Base-by-base conservation (phyloP, 306 rosid genomes). In the Ziziphus jujuba region DNA sequence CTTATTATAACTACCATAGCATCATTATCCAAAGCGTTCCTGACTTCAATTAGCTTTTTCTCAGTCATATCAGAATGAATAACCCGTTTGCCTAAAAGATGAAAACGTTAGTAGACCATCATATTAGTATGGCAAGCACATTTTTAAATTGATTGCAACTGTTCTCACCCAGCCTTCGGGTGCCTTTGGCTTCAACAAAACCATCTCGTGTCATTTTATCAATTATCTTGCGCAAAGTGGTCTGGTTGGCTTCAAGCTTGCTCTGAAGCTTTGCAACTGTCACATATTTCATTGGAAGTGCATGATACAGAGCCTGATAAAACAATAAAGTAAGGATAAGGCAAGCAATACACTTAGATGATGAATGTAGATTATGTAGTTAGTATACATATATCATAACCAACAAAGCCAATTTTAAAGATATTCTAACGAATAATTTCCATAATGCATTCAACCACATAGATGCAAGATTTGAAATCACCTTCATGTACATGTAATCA, bases 181-280 rank as follows among this genome's bases (percentile, higher is more conserved):
- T 87, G 74, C 92, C 89, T 76, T 82, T 87, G 64, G 85, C 82
- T 79, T 90, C 97, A 36, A 90, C 75, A 69, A 81, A 88, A 56
- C 99, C 99, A 45, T 95, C 99, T 65, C 54, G 82, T 34, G 83
- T 61, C 97, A 93, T 90, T 74, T 74, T 87, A 14, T 82, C 85
- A 63, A 90, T 76, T 63, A 90, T 76, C 81, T 84, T 93, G 56
- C 96, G 88, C n/a, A 87, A 75, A 6, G 79, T 82, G 24, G 67
- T 70, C 72, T 70, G 90, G 77, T 47, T 90, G 63, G 66, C 85
- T 78, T 90, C 86, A 63, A 88, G 91, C 73, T 78, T 82, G 80
- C 58, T 77, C 65, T 86, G 96, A 82, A 93, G 90, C 84, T 88
- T 93, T 58, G 92, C 2, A 38, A 73, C 71, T 0, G 96, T 76